Evolutionary conservation across 75 land plant genomes (phyloP).

Genomic region (Picea glauca): DNA sequence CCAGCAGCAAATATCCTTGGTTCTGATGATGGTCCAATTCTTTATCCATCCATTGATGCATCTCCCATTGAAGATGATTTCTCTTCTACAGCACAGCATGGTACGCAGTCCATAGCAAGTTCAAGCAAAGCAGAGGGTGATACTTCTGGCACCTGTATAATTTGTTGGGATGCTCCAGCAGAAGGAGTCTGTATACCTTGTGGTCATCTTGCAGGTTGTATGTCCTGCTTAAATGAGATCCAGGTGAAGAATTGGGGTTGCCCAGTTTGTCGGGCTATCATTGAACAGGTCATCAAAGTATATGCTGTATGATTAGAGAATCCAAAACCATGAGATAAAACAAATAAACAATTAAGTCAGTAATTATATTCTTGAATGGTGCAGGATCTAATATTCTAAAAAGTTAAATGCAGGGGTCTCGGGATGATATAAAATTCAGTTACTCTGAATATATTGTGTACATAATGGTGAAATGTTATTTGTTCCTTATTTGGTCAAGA

Average conservation of each 20-base stretch:
- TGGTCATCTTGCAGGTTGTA: slow-evolving; percentile 98
- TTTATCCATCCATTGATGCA: slow-evolving; percentile 69
- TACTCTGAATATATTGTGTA: background rate
- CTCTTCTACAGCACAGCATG: slow-evolving; percentile 20
- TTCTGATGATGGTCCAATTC: slow-evolving; percentile 48
- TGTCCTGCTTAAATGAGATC: slow-evolving; percentile 88
- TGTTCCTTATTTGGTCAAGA: background rate
- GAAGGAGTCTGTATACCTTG: slow-evolving; percentile 95
- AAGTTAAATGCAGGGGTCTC: background rate
- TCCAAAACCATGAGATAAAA: background rate
- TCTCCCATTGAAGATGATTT: slow-evolving; percentile 32
- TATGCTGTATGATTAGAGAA: slow-evolving; percentile 54
- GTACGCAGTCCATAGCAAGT: slow-evolving; percentile 15
- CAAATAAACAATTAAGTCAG: background rate
- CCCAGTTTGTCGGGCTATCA: slow-evolving; percentile 86
- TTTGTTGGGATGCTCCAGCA: slow-evolving; percentile 90
- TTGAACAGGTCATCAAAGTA: slow-evolving; percentile 80
- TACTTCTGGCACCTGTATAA: slow-evolving; percentile 50
- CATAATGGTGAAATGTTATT: background rate
- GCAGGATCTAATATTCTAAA: background rate
- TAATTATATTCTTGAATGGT: background rate
- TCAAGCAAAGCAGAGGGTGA: slow-evolving; percentile 10
- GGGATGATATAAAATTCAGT: background rate
- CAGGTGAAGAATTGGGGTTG: slow-evolving; percentile 88
- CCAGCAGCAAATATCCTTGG: slow-evolving; percentile 18